Percentiles rank a stretch among this genome's conserved stretches.
phyloP scores from a whole-genome alignment of 108 stramenopile genomes.

The Cyclotella cryptica region DNA sequence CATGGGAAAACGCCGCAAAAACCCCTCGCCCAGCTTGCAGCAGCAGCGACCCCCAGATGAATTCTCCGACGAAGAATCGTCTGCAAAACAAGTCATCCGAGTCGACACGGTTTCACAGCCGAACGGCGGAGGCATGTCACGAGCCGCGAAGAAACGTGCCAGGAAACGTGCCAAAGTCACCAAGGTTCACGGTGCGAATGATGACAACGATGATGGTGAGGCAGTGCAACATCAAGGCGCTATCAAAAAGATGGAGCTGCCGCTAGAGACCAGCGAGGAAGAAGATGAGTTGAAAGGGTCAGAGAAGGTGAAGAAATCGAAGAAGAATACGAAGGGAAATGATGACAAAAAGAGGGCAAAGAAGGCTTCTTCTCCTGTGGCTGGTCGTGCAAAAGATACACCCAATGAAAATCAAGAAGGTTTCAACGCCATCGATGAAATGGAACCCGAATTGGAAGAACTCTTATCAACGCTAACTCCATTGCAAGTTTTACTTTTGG shows the following conservation, averaged over 20 bases:
- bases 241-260: slow-evolving; percentile 26
- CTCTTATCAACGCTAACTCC: slow-evolving; percentile 30
- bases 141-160: slow-evolving; percentile 85
- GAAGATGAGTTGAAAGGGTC: too few relatives aligned
- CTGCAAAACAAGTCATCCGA: too few relatives aligned
- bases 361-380: too few relatives aligned
- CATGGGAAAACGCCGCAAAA: slow-evolving; percentile 22
- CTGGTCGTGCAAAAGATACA: slow-evolving; percentile 3
- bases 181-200: neutral
- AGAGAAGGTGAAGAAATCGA: too few relatives aligned
- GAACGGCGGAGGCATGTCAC: slow-evolving; percentile 65
- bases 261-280: neutral
- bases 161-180: slow-evolving; percentile 30
- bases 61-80: neutral
- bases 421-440: slow-evolving; percentile 7
- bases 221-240: neutral
- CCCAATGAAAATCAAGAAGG: slow-evolving; percentile 12
- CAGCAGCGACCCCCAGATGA: neutral
- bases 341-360: too few relatives aligned
- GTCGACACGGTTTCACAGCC: neutral
- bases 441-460: slow-evolving; percentile 26
- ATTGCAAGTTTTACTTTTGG: slow-evolving; percentile 21
- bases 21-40: neutral
- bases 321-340: slow-evolving; percentile 31
- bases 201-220: neutral